Percentiles rank a stretch among this genome's conserved stretches.
These are phyloP conservation scores for Heimioporus punctisporus DNA, from an alignment of 1,284 basidiomycete genomes.

Conservation along the genomic window DNA sequence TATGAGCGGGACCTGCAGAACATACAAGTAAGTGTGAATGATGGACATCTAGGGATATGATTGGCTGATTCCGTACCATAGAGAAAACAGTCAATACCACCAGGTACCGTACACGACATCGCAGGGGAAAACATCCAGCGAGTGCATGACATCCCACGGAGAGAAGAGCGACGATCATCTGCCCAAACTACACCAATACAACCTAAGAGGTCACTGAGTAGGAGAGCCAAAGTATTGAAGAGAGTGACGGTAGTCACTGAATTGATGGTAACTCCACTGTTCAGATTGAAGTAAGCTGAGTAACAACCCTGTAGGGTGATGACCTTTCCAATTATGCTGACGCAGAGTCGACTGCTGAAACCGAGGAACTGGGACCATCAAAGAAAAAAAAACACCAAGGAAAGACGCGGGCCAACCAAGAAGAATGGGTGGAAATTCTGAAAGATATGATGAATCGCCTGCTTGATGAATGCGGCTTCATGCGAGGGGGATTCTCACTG, in stretches of 20 bases:
- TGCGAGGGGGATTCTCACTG: not conserved
- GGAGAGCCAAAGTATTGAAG: not conserved
- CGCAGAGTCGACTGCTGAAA: not conserved
- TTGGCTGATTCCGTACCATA: too few relatives aligned
- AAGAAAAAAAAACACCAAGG: not conserved
- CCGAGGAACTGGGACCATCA: not conserved
- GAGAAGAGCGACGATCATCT: not conserved
- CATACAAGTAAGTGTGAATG: too few relatives aligned
- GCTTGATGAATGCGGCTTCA: not conserved
- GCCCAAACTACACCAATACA: not conserved
- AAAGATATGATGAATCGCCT: not conserved
- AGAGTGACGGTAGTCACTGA: not conserved
- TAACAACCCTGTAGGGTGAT: not conserved
- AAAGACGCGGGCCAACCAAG: not conserved
- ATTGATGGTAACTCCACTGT: not conserved
- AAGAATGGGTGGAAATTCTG: not conserved
- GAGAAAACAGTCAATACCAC: too few relatives aligned
- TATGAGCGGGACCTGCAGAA: not conserved
- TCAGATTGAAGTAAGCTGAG: not conserved
- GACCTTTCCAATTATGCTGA: not conserved
- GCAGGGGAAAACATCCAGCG: not conserved
- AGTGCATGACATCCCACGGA: not conserved
- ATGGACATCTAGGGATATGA: too few relatives aligned
- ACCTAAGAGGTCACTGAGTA: not conserved
- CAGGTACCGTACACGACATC: not conserved